Conservation (phyloP, 768 basidiomycete genomes). For the Solioccasus polychromus region DNA sequence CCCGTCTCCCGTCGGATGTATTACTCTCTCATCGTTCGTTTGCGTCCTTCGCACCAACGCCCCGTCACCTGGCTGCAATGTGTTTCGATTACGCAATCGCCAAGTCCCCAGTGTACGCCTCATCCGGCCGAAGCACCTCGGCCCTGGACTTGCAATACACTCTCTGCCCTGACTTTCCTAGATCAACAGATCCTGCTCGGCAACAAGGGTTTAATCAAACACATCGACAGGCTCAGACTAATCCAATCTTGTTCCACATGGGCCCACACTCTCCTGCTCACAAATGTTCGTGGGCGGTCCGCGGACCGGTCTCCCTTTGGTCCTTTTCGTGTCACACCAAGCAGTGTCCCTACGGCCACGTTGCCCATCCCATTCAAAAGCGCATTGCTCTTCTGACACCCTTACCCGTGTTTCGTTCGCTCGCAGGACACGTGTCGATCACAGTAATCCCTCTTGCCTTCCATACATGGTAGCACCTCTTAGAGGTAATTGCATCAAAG, state of each 20-base stretch:
- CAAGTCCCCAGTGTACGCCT: too few species aligned
- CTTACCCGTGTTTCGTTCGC: too few species aligned
- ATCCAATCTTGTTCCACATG: too few species aligned
- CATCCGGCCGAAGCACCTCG: too few species aligned
- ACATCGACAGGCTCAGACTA: too few species aligned
- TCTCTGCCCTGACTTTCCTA: constrained; percentile 1
- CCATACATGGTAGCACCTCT: neutral
- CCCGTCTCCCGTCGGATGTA: neutral
- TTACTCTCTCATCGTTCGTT: neutral
- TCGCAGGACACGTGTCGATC: constrained; percentile 17
- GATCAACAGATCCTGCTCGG: constrained; percentile 5
- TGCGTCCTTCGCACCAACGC: too few species aligned
- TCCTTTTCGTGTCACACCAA: neutral
- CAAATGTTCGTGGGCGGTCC: constrained; percentile 3
- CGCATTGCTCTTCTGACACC: constrained; percentile 1
- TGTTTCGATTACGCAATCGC: neutral
- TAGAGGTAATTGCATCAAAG: constrained; percentile 6
- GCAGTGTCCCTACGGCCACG: constrained; percentile 9
- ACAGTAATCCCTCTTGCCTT: neutral
- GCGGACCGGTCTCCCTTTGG: neutral
- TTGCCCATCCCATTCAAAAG: neutral
- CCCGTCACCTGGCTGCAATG: too few species aligned
- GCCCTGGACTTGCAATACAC: too few species aligned
- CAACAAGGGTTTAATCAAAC: too few species aligned
- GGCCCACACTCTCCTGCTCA: neutral